Conservation (phyloP, 352 stramenopile genomes). For the Phytophthora aleatoria region DNA sequence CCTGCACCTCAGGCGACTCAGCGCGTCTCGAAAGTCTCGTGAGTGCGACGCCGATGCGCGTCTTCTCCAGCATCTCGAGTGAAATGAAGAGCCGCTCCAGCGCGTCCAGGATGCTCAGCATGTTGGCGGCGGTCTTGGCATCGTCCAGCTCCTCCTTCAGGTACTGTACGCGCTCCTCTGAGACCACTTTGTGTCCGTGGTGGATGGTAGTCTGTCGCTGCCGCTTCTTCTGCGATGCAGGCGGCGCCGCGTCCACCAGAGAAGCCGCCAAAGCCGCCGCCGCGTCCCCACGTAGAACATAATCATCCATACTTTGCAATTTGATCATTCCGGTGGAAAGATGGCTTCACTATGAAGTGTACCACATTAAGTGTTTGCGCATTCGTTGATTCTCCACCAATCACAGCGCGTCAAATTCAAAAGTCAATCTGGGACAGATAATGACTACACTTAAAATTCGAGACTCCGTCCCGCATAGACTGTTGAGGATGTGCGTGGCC, state of each 20-base stretch:
- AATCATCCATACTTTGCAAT: constrained; percentile 53
- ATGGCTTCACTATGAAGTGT: constrained; percentile 12
- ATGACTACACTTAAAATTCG: neutral
- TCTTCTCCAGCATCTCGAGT: constrained; percentile 86
- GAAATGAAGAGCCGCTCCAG: constrained; percentile 78
- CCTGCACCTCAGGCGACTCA: constrained; percentile 42
- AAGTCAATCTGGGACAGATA: neutral
- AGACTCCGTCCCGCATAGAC: neutral
- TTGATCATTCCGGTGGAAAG: neutral
- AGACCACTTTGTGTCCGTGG: constrained; percentile 73
- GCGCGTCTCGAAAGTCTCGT: constrained; percentile 39
- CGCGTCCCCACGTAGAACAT: constrained; percentile 60
- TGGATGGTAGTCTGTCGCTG: constrained; percentile 70
- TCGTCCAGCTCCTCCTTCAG: constrained; percentile 74
- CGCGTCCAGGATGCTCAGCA: constrained; percentile 52
- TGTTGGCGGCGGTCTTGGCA: constrained; percentile 47
- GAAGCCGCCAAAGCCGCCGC: constrained; percentile 35
- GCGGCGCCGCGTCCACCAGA: constrained; percentile 9
- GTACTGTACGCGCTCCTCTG: constrained; percentile 65
- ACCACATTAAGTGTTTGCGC: constrained; percentile 24
- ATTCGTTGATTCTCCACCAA: constrained; percentile 15
- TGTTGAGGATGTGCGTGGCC: neutral
- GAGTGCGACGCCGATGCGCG: constrained; percentile 45
- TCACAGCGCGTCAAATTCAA: neutral
- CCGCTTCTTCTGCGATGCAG: constrained; percentile 32